Base-by-base conservation (phyloP, 176 grass and related monocot species). In the Tuctoria greenei region DNA sequence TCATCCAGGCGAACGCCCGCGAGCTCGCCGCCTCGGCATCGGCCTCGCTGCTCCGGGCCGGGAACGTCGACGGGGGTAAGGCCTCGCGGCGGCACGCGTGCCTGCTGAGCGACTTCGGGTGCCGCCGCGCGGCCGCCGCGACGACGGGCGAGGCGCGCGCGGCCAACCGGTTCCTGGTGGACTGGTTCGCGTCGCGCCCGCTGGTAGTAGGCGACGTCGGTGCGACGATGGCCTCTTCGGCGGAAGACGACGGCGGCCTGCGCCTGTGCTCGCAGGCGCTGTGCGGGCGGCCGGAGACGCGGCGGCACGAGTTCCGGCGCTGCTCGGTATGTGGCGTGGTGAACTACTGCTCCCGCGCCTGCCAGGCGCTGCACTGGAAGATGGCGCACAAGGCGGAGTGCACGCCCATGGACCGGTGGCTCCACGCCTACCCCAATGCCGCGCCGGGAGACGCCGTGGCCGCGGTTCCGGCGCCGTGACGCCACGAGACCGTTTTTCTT, bases 281-380 rank as follows among this genome's bases (percentile, higher is more conserved):
- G n/a, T 66, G 64, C 39, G 21, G 64, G 38, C 39, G 38, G 1
- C 39, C 64, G 4, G 39, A 67, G 17, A 44, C 21, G 10, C 64
- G 64, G n/a, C 64, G 18, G 0, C 64, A 43, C 37, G 64, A 67
- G 39, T 67, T 67, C 9, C 37, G 64, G 64, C 64, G 39, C 38
- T 67, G 64, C 64, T 42, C 63, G 1, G n/a, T 43, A 39, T 67
- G 64, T 39, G 39, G 63, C 37, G 37, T 23, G 16, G 63, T 42
- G 63, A 40, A 40, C 37, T 41, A 66, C 63, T 66, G 63, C 63
- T 66, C 63, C 9, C 37, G 37, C 13, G 58, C 58, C 12, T 61
- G 58, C 58, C 58, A 61, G 60, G 28, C 31, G 14, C 28, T 35
- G 60, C 60, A 63, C 60, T 63, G 60, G 60, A 63, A 36, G 60